A percentile compares a stretch with the other conserved stretches of the same genome.
phyloP scores from a whole-genome alignment of 805 yeast species.

The Metschnikowia henanensis region DNA sequence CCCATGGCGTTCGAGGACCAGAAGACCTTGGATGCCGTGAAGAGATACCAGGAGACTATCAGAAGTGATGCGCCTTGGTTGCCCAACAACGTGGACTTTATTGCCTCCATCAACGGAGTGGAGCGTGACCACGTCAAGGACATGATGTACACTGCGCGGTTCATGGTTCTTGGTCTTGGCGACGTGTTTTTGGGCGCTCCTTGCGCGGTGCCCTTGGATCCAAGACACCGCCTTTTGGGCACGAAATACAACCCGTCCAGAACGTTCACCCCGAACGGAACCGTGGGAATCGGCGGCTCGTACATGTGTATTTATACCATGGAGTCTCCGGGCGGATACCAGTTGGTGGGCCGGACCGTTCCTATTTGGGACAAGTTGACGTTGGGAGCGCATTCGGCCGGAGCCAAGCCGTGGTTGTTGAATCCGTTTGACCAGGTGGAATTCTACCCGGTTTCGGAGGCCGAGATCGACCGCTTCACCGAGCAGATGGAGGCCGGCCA shows the following conservation, averaged over 20 bases:
- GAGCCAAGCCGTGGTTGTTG: slow-evolving; percentile 80
- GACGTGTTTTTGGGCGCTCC: slow-evolving; percentile 98
- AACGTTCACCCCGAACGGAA: slow-evolving; percentile 94
- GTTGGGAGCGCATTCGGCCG: slow-evolving; percentile 61
- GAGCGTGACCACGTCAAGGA: slow-evolving; percentile 74
- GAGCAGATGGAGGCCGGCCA: slow-evolving; percentile 81
- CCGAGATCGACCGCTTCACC: slow-evolving; percentile 67
- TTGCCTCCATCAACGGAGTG: slow-evolving; percentile 84
- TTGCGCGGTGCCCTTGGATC: slow-evolving; percentile 97
- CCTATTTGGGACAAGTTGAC: slow-evolving; percentile 97
- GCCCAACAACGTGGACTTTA: slow-evolving; percentile 95
- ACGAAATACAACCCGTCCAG: slow-evolving; percentile 96
- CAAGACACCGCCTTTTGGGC: slow-evolving; percentile 90
- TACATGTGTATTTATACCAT: slow-evolving; percentile 98
- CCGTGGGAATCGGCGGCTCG: slow-evolving; percentile 98
- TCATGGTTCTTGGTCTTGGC: slow-evolving; percentile 91
- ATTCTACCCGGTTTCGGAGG: slow-evolving; percentile 89
- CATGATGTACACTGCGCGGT: slow-evolving; percentile 86
- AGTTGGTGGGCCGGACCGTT: slow-evolving; percentile 92
- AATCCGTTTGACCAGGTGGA: slow-evolving; percentile 93
- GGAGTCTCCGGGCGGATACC: slow-evolving; percentile 99
- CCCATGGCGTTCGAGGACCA: slow-evolving; percentile 98
- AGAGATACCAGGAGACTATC: slow-evolving; percentile 90
- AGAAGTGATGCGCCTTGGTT: slow-evolving; percentile 95
- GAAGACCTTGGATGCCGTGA: slow-evolving; percentile 85